These are phyloP conservation scores for Trametes villosa DNA, from an alignment of 768 basidiomycete genomes.

Conservation along the genomic window DNA sequence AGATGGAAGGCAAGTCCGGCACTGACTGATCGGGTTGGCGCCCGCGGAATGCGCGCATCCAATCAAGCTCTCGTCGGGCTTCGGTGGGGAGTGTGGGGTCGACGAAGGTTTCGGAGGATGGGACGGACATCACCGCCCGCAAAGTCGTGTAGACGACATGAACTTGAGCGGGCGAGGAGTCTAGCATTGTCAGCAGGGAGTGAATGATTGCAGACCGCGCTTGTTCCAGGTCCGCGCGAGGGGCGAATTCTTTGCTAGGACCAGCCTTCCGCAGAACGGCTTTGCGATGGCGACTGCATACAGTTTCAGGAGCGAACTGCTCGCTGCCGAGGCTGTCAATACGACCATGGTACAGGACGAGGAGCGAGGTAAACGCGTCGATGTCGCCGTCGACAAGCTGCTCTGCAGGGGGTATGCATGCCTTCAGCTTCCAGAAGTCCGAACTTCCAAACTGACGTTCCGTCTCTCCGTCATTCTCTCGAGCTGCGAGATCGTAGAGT, in stretches of 20 bases:
- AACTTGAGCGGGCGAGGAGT: constrained; percentile 52
- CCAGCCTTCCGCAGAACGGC: background rate
- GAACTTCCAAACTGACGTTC: constrained; percentile 53
- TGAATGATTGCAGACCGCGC: constrained; percentile 57
- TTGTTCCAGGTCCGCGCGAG: constrained; percentile 4
- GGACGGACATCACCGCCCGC: constrained; percentile 55
- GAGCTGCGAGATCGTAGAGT: constrained; percentile 53
- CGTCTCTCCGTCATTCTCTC: constrained; percentile 27
- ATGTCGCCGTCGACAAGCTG: constrained; percentile 70
- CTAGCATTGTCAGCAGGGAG: constrained; percentile 61
- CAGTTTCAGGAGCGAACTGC: constrained; percentile 46
- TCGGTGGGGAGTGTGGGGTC: constrained; percentile 39
- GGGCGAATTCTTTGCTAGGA: background rate
- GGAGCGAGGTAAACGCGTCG: constrained; percentile 70
- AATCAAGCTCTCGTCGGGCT: constrained; percentile 28
- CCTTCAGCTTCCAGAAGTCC: constrained; percentile 87
- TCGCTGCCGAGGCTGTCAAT: constrained; percentile 62
- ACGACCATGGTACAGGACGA: constrained; percentile 60
- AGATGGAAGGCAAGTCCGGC: constrained; percentile 44
- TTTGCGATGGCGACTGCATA: constrained; percentile 44
- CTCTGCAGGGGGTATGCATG: constrained; percentile 61
- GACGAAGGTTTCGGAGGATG: constrained; percentile 36
- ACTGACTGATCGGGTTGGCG: constrained; percentile 27
- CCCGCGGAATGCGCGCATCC: constrained; percentile 31
- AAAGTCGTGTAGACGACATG: constrained; percentile 68